Evolutionary conservation across 306 rosid species (phyloP), one percentile per base, ranked within the genome.

Genomic region (Canavalia ensiformis): DNA sequence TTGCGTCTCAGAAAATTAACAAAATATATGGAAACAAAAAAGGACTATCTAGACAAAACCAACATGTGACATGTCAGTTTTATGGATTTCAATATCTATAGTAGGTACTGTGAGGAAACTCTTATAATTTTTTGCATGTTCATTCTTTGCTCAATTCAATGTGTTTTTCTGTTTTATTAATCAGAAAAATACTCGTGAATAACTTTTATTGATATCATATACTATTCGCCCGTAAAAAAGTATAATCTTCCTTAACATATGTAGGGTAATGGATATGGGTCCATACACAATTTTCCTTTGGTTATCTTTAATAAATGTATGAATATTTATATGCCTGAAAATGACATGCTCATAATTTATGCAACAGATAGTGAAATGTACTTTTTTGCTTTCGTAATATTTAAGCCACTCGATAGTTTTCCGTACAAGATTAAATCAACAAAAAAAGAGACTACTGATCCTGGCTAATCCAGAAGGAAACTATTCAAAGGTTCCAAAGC

Each of bases 401-500:
- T 77, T 13, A 83, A 83, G 89, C 75, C 51, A 65, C 51, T 79
- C 8, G n/a, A 37, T 11, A 5, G 6, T 63, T 35, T 64, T n/a
- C 62, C 4, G 7, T 57, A 63, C 72, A 74, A 52, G 55, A 68
- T 50, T 78, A 63, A 35, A 57, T 13, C 73, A 45, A 63, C 63
- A 66, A 58, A 47, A 78, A 78, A 68, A 59, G 67, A 60, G 29
- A 58, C 74, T 59, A 67, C 1, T 12, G 59, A 56, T 65, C 13
- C 33, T 50, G 49, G 55, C 57, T 75, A 34, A 45, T 67, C 63
- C 50, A 52, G 50, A 83, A 84, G 55, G 39, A 76, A 1, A 70
- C 70, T 30, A 81, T 81, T 77, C 87, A 87, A 81, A 81, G 86
- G 86, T 87, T 84, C 86, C 41, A 67, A 81, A 74, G 85, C 77